phyloP scores from a whole-genome alignment of 2,329 filamentous ascomycete species.

The Geoglossum cookeanum region DNA sequence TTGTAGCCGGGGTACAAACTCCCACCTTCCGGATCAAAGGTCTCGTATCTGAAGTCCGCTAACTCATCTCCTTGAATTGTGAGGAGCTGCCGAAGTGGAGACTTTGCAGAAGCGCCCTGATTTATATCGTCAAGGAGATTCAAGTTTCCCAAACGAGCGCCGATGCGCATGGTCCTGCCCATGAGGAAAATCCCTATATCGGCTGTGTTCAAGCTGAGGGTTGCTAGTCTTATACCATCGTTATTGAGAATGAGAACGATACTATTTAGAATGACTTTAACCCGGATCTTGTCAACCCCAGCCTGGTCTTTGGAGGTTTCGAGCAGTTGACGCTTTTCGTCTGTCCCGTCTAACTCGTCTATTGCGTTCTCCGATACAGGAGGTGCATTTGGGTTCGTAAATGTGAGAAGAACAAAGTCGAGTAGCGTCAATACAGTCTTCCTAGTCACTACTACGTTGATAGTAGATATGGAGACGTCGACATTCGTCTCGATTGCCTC shows the following conservation, averaged over 20 bases:
- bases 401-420: slow-evolving; percentile 87
- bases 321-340: slow-evolving; percentile 16
- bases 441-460: slow-evolving; percentile 86
- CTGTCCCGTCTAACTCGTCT: slow-evolving; percentile 9
- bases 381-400: slow-evolving; percentile 45
- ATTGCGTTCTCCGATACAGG: slow-evolving; percentile 23
- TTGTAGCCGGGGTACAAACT: slow-evolving; percentile 84
- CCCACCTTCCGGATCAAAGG: slow-evolving; percentile 54
- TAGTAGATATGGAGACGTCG: slow-evolving; percentile 78
- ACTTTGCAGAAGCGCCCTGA: slow-evolving; percentile 63
- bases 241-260: slow-evolving; percentile 93
- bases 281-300: slow-evolving; percentile 60
- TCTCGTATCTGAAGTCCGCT: slow-evolving; percentile 94
- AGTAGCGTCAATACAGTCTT: slow-evolving; percentile 80
- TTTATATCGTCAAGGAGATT: slow-evolving; percentile 88
- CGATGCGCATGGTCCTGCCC: slow-evolving; percentile 71
- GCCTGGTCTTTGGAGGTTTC: slow-evolving; percentile 10
- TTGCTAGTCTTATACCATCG: slow-evolving; percentile 86
- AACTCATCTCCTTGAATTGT: slow-evolving; percentile 92
- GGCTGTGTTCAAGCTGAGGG: slow-evolving; percentile 77
- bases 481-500: slow-evolving; percentile 89
- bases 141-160: slow-evolving; percentile 69
- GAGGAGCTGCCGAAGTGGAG: slow-evolving; percentile 66
- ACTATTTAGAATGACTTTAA: slow-evolving; percentile 84
- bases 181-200: slow-evolving; percentile 79